These are phyloP conservation scores for Metarhizium guizhouense DNA, from an alignment of 2,329 filamentous ascomycete genomes.

Conservation along the genomic window DNA sequence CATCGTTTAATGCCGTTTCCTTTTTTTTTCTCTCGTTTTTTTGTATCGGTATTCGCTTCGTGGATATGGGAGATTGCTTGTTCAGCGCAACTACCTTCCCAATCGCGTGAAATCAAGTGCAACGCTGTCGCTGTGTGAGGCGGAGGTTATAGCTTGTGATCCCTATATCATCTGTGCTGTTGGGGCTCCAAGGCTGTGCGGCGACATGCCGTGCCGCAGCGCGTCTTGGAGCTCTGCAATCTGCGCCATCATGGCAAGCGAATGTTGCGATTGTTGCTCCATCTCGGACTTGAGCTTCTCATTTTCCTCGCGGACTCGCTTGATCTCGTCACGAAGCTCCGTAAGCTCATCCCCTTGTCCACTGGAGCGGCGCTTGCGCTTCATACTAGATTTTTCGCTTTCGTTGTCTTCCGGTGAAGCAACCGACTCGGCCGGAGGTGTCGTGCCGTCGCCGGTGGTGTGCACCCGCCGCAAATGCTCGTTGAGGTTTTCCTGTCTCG, in stretches of 20 bases:
- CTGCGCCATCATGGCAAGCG: constrained; percentile 38
- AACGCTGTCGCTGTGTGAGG: neutral
- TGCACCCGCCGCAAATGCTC: constrained; percentile 92
- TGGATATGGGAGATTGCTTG: neutral
- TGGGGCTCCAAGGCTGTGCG: constrained; percentile 24
- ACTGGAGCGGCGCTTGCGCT: constrained; percentile 36
- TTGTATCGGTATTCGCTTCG: neutral
- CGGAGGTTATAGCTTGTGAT: neutral
- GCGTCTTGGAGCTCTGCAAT: constrained; percentile 37
- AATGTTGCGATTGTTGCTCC: constrained; percentile 38
- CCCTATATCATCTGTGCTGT: constrained; percentile 32
- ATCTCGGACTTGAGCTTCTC: constrained; percentile 45
- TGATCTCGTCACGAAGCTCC: constrained; percentile 55
- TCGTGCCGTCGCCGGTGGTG: constrained; percentile 36
- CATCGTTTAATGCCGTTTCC: neutral
- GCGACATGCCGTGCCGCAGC: constrained; percentile 25
- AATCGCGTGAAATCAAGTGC: neutral
- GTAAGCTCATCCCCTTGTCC: constrained; percentile 36
- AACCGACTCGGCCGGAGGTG: constrained; percentile 24
- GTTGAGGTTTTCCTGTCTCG: constrained; percentile 85
- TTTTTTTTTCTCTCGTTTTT: neutral
- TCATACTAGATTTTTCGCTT: constrained; percentile 34
- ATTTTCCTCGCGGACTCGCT: constrained; percentile 57
- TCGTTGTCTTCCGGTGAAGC: constrained; percentile 38
- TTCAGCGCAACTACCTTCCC: neutral